Evolutionary conservation across 805 yeast genomes (phyloP).

Genomic region (Myxozyma neglecta): DNA sequence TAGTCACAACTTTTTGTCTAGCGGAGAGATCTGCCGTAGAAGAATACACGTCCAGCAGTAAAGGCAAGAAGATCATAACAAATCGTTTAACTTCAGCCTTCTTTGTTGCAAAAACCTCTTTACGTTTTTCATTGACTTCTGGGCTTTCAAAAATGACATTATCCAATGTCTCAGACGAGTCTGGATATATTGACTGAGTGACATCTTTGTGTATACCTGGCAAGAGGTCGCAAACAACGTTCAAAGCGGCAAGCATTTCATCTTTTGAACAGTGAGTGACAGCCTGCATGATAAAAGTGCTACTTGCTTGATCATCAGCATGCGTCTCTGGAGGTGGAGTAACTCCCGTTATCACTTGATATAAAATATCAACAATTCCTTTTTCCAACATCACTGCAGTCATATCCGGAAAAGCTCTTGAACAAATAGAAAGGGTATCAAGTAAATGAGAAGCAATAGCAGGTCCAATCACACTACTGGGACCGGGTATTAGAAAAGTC

Average conservation of each 20-base stretch:
- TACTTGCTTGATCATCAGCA: slow-evolving; percentile 39
- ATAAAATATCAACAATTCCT: slow-evolving; percentile 50
- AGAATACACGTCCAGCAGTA: slow-evolving; percentile 63
- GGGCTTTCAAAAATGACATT: background rate
- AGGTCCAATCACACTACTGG: slow-evolving; percentile 21
- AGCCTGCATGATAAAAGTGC: slow-evolving; percentile 58
- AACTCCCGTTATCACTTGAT: slow-evolving; percentile 53
- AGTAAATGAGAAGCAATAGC: slow-evolving; percentile 22
- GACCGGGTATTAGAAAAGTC: slow-evolving; percentile 18
- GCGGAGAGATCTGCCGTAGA: slow-evolving; percentile 69
- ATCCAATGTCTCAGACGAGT: background rate
- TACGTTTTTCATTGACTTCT: slow-evolving; percentile 34
- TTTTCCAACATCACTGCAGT: slow-evolving; percentile 50
- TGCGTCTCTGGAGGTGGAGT: slow-evolving; percentile 39
- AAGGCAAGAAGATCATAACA: slow-evolving; percentile 50
- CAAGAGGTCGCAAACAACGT: slow-evolving; percentile 56
- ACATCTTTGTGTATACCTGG: slow-evolving; percentile 45
- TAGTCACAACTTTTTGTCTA: slow-evolving; percentile 56
- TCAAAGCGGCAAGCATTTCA: slow-evolving; percentile 54
- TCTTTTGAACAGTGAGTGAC: slow-evolving; percentile 73
- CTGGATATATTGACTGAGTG: slow-evolving; percentile 32
- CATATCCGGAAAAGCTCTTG: slow-evolving; percentile 46
- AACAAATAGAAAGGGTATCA: slow-evolving; percentile 48
- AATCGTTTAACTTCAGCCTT: slow-evolving; percentile 40
- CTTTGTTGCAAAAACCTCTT: slow-evolving; percentile 25